Percentiles rank a stretch among this genome's conserved stretches.
Evolutionary conservation across 2,329 filamentous ascomycete genomes (phyloP).

Genomic region (Fusarium pseudonygamai): DNA sequence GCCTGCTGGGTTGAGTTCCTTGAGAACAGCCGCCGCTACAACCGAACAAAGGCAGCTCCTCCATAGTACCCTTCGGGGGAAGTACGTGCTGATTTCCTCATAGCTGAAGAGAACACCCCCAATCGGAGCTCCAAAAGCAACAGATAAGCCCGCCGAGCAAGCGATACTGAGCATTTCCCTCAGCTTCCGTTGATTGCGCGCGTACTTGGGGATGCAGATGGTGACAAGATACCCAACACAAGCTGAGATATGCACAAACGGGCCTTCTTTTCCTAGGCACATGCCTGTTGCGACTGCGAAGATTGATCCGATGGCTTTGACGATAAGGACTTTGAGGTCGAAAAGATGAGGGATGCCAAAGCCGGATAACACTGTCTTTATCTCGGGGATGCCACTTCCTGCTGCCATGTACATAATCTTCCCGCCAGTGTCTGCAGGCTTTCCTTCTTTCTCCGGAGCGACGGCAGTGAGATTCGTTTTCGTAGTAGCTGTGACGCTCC

Average conservation of each 20-base stretch:
- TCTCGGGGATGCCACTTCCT: constrained; percentile 29
- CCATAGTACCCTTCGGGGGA: constrained; percentile 22
- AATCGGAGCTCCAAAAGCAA: constrained; percentile 25
- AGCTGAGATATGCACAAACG: constrained; percentile 28
- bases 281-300: constrained; percentile 31
- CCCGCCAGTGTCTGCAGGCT: background rate
- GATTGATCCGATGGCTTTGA: constrained; percentile 22
- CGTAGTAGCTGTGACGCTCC: constrained; percentile 13
- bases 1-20: constrained; percentile 18
- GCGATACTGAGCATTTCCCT: constrained; percentile 30
- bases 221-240: constrained; percentile 23
- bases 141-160: constrained; percentile 18
- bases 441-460: background rate
- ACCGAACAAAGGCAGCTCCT: constrained; percentile 23
- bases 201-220: constrained; percentile 17
- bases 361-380: constrained; percentile 22
- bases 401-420: constrained; percentile 33
- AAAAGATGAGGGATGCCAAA: constrained; percentile 26
- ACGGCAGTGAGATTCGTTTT: constrained; percentile 3
- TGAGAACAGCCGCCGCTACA: constrained; percentile 21
- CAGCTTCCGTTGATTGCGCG: constrained; percentile 5
- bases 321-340: constrained; percentile 20
- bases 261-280: constrained; percentile 29
- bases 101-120: constrained; percentile 31
- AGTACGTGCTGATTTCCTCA: constrained; percentile 34